Evolutionary conservation across 2,329 filamentous ascomycete genomes (phyloP).

Genomic region (Beauveria australis): DNA sequence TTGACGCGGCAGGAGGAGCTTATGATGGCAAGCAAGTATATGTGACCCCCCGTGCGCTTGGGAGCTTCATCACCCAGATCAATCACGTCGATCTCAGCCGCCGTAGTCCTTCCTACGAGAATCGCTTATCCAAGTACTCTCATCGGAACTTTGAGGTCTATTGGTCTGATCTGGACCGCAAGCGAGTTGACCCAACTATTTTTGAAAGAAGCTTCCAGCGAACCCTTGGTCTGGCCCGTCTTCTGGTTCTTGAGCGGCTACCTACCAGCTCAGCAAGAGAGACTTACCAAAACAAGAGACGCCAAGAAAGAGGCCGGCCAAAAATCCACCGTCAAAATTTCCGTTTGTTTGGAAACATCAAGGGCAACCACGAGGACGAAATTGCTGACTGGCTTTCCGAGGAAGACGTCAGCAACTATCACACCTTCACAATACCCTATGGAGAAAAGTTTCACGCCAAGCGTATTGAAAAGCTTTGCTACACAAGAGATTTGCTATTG

Average conservation of each 20-base stretch:
- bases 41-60: constrained; percentile 66
- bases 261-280: constrained; percentile 63
- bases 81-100: constrained; percentile 74
- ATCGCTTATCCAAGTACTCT: constrained; percentile 76
- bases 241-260: constrained; percentile 72
- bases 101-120: constrained; percentile 80
- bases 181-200: constrained; percentile 75
- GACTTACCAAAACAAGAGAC: constrained; percentile 59
- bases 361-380: constrained; percentile 69
- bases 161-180: constrained; percentile 67
- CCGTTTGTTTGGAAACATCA: constrained; percentile 60
- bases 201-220: constrained; percentile 73
- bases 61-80: constrained; percentile 72
- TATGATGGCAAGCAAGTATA: constrained; percentile 78
- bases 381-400: constrained; percentile 75
- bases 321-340: constrained; percentile 32
- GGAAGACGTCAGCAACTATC: constrained; percentile 70
- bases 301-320: constrained; percentile 65
- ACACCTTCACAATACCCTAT: constrained; percentile 67
- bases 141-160: constrained; percentile 78
- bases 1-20: constrained; percentile 74
- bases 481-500: constrained; percentile 70
- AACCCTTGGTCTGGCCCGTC: constrained; percentile 67
- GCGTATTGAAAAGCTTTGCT: constrained; percentile 74
- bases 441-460: constrained; percentile 53